Evolutionary conservation across 2,329 filamentous ascomycete species (phyloP), one percentile per base, ranked within the genome.

Genomic region (Pyricularia grisea): DNA sequence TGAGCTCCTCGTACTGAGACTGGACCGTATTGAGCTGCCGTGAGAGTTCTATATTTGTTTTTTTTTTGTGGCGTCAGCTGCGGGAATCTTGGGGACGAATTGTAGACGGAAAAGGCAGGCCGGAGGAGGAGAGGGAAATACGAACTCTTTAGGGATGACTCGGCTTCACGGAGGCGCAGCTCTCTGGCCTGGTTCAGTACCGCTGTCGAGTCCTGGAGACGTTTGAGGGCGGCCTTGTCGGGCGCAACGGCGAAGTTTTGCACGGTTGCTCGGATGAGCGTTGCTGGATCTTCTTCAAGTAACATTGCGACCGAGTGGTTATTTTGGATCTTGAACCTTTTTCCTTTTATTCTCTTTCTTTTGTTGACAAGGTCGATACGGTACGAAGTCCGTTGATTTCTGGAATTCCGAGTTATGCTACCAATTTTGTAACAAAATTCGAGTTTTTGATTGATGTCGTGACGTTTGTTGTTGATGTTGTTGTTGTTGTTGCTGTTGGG

Each of bases 201-300:
- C 10, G 88, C 87, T 68, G 97, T 86, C 0, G 92, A 94, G 78
- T 94, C 92, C 78, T 88, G 88, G 77, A 98, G 91, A 77, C 95
- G 93, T 25, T 90, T 84, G 25, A 98, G 87, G 71, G 92, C 92
- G 73, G 88, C 84, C 76, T 93, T 83, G 84, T 99, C 95, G 12
- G 92, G 92, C 25, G 87, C 84, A 75, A 94, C 97, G 82, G 97
- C 95, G 88, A 99, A 99, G 84, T 97, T 97, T 75, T 89, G 86
- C 75, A 96, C 91, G 61, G 94, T 97, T 81, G 96, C 91, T 77
- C 90, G 87, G 81, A 99, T 97, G 76, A 97, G 90, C 92, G 60
- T 63, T 5, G 60, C 60, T 14, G 60, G 60, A 63, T 63, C 67
- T 50, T 68, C 67, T 27, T 68, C 67, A 33, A 68, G 67, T 42